A percentile compares a stretch with the other conserved stretches of the same genome.
Conservation (phyloP, 2,329 filamentous ascomycete species). For the Hymenoscyphus linearis region DNA sequence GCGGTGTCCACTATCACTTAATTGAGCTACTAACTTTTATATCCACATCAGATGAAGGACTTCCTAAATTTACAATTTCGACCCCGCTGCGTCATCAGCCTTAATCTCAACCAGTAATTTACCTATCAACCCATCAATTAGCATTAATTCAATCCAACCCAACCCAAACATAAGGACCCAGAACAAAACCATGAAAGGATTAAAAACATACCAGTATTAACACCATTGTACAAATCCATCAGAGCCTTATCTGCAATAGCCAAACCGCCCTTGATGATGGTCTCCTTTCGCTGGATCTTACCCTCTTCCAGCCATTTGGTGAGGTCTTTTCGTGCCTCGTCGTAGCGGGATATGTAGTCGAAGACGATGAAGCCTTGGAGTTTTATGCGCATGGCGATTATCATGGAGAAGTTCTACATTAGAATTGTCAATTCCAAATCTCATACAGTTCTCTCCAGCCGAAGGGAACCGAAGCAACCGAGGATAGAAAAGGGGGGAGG, state of each 20-base stretch:
- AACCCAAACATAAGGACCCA: neutral
- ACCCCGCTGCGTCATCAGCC: constrained; percentile 18
- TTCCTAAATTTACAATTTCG: constrained; percentile 14
- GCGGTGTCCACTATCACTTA: no score
- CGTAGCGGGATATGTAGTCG: constrained; percentile 56
- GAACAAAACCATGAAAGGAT: no score
- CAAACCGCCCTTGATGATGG: constrained; percentile 65
- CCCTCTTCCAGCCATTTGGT: constrained; percentile 65
- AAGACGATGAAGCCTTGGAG: constrained; percentile 71
- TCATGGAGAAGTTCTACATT: constrained; percentile 44
- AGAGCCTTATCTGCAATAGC: constrained; percentile 58
- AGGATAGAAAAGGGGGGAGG: no score
- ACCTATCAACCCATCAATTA: constrained; percentile 15
- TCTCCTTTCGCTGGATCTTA: constrained; percentile 66
- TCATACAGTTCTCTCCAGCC: no score
- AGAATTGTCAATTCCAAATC: neutral
- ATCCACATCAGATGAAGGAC: no score
- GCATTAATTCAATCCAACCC: neutral
- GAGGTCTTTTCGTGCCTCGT: constrained; percentile 54
- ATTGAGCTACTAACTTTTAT: no score
- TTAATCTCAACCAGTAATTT: constrained; percentile 55
- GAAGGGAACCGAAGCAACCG: no score
- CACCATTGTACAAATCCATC: constrained; percentile 59
- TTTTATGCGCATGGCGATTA: constrained; percentile 48
- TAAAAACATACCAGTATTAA: constrained; percentile 55